Evolutionary conservation across 1,284 basidiomycete genomes (phyloP).

Genomic region (Coriolopsis trogii): DNA sequence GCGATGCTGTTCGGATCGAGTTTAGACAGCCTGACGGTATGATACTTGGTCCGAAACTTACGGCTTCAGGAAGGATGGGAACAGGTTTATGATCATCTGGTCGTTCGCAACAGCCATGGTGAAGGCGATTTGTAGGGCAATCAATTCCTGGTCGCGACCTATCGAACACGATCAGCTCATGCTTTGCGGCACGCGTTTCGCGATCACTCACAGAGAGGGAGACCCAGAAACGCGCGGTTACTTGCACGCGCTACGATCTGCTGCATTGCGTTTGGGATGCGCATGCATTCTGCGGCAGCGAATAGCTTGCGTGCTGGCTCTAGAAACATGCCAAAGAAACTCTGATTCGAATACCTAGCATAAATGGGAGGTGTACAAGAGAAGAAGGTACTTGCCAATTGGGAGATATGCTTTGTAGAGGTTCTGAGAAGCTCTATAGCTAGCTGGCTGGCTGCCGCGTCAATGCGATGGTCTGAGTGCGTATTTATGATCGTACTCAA

Average conservation of each 20-base stretch:
- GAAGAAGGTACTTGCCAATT: no score
- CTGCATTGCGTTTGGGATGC: slow-evolving; percentile 21
- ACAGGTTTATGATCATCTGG: slow-evolving; percentile 20
- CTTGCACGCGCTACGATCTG: slow-evolving; percentile 29
- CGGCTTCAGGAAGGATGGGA: slow-evolving; percentile 34
- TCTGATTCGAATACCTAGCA: no score
- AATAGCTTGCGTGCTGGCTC: no score
- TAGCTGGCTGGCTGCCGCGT: no score
- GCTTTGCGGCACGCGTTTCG: no score
- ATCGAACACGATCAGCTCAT: not conserved
- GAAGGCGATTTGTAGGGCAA: slow-evolving; percentile 19
- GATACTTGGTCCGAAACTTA: slow-evolving; percentile 18
- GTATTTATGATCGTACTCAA: no score
- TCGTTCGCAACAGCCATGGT: slow-evolving; percentile 6
- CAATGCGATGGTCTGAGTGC: no score
- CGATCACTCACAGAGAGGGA: slow-evolving; percentile 28
- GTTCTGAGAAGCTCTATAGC: no score
- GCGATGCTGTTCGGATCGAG: not conserved
- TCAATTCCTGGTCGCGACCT: slow-evolving; percentile 27
- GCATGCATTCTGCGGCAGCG: no score
- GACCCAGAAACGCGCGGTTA: slow-evolving; percentile 33
- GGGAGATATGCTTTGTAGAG: no score
- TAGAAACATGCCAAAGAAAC: no score
- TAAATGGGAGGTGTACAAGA: no score
- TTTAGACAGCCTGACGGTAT: not conserved